Evolutionary conservation across 306 rosid species (phyloP), one percentile per base, ranked within the genome.

Genomic region (Clitoria ternatea): DNA sequence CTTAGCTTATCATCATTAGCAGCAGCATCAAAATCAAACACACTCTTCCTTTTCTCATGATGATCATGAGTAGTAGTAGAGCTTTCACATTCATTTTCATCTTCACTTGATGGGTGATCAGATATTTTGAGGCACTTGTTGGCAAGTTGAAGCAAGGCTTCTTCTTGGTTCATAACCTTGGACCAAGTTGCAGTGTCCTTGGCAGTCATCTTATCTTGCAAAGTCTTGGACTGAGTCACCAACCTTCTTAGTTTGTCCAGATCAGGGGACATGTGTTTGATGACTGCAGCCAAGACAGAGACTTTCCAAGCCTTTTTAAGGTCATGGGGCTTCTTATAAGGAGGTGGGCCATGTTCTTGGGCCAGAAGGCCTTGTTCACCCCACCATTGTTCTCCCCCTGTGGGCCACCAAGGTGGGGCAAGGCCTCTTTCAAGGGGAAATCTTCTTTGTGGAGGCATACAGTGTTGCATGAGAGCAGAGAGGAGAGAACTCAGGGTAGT

Each of bases 361-460:
- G 89, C 67, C 10, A 69, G 0, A 1, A 67, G 19, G 8, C 92
- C 89, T 23, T 85, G 85, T 14, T 85, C 49, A 0, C 91, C 91
- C 97, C 91, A 91, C 89, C 92, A 88, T 1, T 64, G 0, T 68
- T 88, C 88, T 8, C 10, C 26, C 6, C 90, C 86, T 0, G 50
- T 85, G 11, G 90, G 90, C 97, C 97, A 86, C 96, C 92, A 86
- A 0, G 89, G 96, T 2, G 96, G 90, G 10, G 91, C 77, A n/a
- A 86, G 13, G 0, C 96, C 92, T 61, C 66, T 88, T 13, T 88
- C 87, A 7, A 80, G 47, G 0, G 92, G 88, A 35, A 81, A 89
- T 32, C 75, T 80, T 70, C 87, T 66, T 44, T 84, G 93, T 0
- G 91, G 88, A 1, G 96, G 93, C 0, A 62, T 13, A 6, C 93